These are phyloP conservation scores for Heteromeles arbutifolia DNA, from an alignment of 306 rosid species.

Conservation along the genomic window DNA sequence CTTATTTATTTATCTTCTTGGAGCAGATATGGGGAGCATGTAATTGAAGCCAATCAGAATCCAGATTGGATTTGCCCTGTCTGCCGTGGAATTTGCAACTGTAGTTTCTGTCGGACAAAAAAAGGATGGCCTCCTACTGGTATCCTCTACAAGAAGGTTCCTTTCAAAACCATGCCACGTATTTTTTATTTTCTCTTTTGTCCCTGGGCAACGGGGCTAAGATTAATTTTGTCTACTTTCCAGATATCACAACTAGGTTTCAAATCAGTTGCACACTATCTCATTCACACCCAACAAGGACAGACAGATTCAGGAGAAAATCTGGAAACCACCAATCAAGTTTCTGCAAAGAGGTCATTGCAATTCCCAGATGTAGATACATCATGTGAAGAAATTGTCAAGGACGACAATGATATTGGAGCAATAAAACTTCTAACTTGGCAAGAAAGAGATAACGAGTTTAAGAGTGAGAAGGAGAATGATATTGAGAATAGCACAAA, in stretches of 20 bases:
- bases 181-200: not conserved
- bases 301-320: constrained; percentile 28
- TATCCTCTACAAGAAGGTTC: constrained; percentile 66
- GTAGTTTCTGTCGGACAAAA: constrained; percentile 85
- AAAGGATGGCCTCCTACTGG: constrained; percentile 97
- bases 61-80: constrained; percentile 72
- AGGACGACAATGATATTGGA: constrained; percentile 23
- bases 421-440: constrained; percentile 20
- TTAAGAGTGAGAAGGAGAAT: constrained; percentile 10
- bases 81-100: constrained; percentile 98
- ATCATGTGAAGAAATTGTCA: constrained; percentile 20
- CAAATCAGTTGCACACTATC: constrained; percentile 96
- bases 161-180: constrained; percentile 6
- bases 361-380: constrained; percentile 37
- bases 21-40: constrained; percentile 87
- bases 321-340: constrained; percentile 29
- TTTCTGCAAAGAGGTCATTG: constrained; percentile 58
- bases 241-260: constrained; percentile 60
- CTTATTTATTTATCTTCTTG: not conserved
- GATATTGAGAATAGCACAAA: not conserved
- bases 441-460: constrained; percentile 14
- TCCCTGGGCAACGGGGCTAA: constrained; percentile 2
- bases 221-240: constrained; percentile 22
- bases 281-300: constrained; percentile 60
- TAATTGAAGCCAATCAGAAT: constrained; percentile 66